These are phyloP conservation scores for Leccinum broughii DNA, from an alignment of 768 basidiomycete species.

Conservation along the genomic window DNA sequence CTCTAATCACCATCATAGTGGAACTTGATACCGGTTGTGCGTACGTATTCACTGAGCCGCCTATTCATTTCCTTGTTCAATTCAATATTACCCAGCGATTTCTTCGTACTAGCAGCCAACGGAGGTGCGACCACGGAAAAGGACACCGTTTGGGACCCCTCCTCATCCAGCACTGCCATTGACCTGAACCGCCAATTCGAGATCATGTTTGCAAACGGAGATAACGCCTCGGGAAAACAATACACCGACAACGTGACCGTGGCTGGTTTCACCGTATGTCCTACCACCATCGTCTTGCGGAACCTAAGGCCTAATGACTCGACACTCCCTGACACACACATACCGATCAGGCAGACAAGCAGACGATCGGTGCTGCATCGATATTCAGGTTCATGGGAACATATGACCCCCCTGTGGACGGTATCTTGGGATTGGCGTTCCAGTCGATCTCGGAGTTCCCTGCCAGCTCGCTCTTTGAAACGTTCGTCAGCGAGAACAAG, in stretches of 20 bases:
- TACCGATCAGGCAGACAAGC: slow-evolving; percentile 2
- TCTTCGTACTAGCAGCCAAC: neutral
- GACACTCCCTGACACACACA: neutral
- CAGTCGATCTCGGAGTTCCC: too few relatives aligned
- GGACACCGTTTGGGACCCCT: neutral
- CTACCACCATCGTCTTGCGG: neutral
- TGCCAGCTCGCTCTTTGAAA: too few relatives aligned
- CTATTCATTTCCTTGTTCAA: neutral
- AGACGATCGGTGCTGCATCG: neutral
- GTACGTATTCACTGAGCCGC: neutral
- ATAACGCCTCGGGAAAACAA: neutral
- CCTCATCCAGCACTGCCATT: neutral
- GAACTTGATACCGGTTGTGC: neutral
- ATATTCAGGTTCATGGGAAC: too few relatives aligned
- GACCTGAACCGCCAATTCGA: neutral
- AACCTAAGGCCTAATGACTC: neutral
- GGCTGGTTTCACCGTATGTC: neutral
- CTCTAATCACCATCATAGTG: neutral
- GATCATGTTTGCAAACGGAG: neutral
- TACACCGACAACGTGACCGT: neutral
- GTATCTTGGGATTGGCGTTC: too few relatives aligned
- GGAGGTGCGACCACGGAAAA: neutral
- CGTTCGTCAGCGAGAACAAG: too few relatives aligned
- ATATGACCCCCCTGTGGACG: too few relatives aligned
- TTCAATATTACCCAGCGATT: neutral